Percentiles rank a stretch among this genome's conserved stretches.
Evolutionary conservation across 345 rosid genomes (phyloP).

Genomic region (Hirschfeldia incana): DNA sequence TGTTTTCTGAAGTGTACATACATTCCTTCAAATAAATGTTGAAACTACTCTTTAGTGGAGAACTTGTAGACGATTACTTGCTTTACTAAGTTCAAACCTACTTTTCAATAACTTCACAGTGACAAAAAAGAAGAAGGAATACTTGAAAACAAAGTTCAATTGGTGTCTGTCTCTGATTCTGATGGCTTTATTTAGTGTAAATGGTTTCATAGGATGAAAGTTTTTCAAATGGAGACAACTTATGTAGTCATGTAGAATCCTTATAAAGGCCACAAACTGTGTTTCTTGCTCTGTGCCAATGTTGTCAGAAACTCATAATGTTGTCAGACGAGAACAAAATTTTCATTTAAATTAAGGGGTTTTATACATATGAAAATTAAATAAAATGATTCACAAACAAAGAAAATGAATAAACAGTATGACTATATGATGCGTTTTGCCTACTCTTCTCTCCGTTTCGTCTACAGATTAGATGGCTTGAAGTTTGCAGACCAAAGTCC

Average conservation of each 20-base stretch:
- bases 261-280: neutral
- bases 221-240: slow-evolving; percentile 31
- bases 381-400: slow-evolving; percentile 17
- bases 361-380: slow-evolving; percentile 11
- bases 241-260: neutral
- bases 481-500: slow-evolving; percentile 23
- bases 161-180: slow-evolving; percentile 47
- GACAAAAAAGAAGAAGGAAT: no score
- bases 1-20: slow-evolving; percentile 16
- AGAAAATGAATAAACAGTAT: slow-evolving; percentile 6
- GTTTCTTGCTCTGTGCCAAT: neutral
- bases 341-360: slow-evolving; percentile 22
- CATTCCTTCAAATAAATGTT: slow-evolving; percentile 21
- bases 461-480: slow-evolving; percentile 3
- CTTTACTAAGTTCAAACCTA: no score
- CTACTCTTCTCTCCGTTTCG: slow-evolving; percentile 16
- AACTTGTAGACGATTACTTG: neutral
- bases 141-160: neutral
- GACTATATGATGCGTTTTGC: neutral
- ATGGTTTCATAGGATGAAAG: slow-evolving; percentile 17
- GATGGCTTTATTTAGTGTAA: slow-evolving; percentile 26
- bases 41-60: neutral
- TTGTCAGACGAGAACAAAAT: slow-evolving; percentile 2
- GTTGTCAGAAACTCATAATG: no score
- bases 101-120: no score